Evolutionary conservation across 2,329 filamentous ascomycete genomes (phyloP), one percentile per base, ranked within the genome.

Genomic region (Paramyrothecium sp.): DNA sequence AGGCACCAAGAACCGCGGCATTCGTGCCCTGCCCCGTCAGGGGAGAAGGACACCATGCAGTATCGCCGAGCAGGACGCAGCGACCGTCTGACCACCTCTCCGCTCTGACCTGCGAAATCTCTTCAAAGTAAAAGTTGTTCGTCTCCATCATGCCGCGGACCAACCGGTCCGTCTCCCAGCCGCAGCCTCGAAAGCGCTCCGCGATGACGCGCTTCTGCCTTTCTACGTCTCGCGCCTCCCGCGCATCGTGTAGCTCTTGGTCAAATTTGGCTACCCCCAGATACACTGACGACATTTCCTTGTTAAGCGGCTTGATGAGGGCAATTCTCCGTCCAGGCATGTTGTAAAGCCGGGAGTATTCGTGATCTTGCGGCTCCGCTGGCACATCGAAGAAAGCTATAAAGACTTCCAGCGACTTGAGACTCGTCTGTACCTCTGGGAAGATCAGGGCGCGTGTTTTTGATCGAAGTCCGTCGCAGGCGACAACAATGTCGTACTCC

Each of bases 11-110:
- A 23, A 46, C 10, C 21, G 60, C 56, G 1, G 58, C 54, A 12
- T 48, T 58, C 12, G 56, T 58, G 8, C 58, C 58, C 34, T 53
- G 44, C 13, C 49, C 52, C 5, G 58, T 54, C 52, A 54, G 19
- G 5, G 52, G 52, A 10, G 52, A 46, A n/a, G 33, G 52, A 21
- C 33, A 44, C 33, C 34, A 54, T 23, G 33, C 52, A 2, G 52
- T 47, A 20, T 54, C 52, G 21, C 52, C 52, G n/a, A 54, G 22
- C n/a, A 54, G 52, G 19, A 54, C 52, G 16, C 33, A 44, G 4
- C 38, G 16, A 13, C 52, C 52, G 12, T 54, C 17, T 16, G 52
- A 54, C 52, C 52, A 54, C 17, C 16, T 20, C 2, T 44, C 20
- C 12, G 21, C 19, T 33, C 23, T 44, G 34, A 54, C 44, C 52